Percentiles rank a stretch among this genome's conserved stretches.
Evolutionary conservation across 1,139 yeast genomes (phyloP).

Genomic region (Yamadazyma kanchanaburiensis): DNA sequence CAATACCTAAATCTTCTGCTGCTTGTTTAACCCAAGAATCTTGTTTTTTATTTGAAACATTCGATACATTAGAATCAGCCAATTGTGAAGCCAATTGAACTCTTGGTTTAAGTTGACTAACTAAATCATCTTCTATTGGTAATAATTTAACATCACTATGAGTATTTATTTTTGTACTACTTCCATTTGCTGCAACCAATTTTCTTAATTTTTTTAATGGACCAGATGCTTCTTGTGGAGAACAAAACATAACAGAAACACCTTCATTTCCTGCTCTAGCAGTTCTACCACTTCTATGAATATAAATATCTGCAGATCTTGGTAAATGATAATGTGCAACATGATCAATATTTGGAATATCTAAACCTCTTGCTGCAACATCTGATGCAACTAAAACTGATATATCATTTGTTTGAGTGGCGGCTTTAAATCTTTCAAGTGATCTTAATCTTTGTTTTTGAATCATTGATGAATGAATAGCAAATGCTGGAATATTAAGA

Average conservation of each 20-base stretch:
- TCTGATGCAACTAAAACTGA: slow-evolving; percentile 90
- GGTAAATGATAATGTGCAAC: slow-evolving; percentile 97
- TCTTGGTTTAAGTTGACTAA: slow-evolving; percentile 68
- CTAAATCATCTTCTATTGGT: slow-evolving; percentile 74
- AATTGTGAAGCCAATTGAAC: slow-evolving; percentile 66
- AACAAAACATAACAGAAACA: slow-evolving; percentile 86
- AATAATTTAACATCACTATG: slow-evolving; percentile 64
- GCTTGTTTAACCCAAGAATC: slow-evolving; percentile 84
- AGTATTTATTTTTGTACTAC: slow-evolving; percentile 22
- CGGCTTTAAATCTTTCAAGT: slow-evolving; percentile 67
- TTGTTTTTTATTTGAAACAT: slow-evolving; percentile 64
- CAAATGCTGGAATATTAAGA: slow-evolving; percentile 69
- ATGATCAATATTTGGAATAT: slow-evolving; percentile 86
- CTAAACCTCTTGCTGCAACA: slow-evolving; percentile 98
- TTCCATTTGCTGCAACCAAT: slow-evolving; percentile 44
- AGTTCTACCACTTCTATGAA: slow-evolving; percentile 97
- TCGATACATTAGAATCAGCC: slow-evolving; percentile 66
- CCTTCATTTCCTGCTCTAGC: slow-evolving; percentile 96
- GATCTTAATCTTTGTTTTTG: slow-evolving; percentile 90
- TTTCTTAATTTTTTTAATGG: slow-evolving; percentile 76
- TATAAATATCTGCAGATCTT: slow-evolving; percentile 88
- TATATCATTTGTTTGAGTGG: slow-evolving; percentile 48
- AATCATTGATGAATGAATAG: slow-evolving; percentile 90
- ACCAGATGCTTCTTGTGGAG: slow-evolving; percentile 91
- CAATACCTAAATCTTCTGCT: slow-evolving; percentile 89